Evolutionary conservation across 106 monocot species (phyloP).

Genomic region (Dactylorhiza incarnata): DNA sequence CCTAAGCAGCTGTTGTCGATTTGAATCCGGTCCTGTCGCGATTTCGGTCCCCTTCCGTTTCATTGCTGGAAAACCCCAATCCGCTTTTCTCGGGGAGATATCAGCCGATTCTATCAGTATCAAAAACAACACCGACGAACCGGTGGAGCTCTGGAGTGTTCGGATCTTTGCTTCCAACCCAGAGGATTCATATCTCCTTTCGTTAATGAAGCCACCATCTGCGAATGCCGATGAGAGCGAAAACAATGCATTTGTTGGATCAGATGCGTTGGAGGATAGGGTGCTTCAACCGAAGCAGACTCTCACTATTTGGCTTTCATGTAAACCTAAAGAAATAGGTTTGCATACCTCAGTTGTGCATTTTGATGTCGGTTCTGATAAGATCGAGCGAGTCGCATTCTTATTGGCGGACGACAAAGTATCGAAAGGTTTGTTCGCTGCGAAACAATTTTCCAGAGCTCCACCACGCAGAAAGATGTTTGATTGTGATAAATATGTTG

Average conservation of each 20-base stretch:
- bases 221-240: constrained; percentile 30
- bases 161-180: constrained; percentile 86
- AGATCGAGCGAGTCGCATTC: constrained; percentile 77
- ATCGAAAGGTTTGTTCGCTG: constrained; percentile 59
- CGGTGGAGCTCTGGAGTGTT: constrained; percentile 78
- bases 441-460: constrained; percentile 53
- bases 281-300: constrained; percentile 68
- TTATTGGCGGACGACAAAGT: constrained; percentile 77
- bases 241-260: constrained; percentile 39
- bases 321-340: constrained; percentile 79
- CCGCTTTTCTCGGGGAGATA: constrained; percentile 56
- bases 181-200: constrained; percentile 56
- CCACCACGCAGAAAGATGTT: constrained; percentile 29
- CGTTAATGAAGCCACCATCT: constrained; percentile 75
- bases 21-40: constrained; percentile 42
- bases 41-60: constrained; percentile 74
- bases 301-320: constrained; percentile 77
- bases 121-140: constrained; percentile 52
- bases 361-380: constrained; percentile 81
- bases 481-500: constrained; percentile 36
- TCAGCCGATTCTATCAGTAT: constrained; percentile 41
- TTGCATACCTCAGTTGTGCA: constrained; percentile 73
- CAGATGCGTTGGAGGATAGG: constrained; percentile 58
- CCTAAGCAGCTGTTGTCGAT: constrained; percentile 30
- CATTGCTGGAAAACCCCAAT: constrained; percentile 54